A percentile compares a stretch with the other conserved stretches of the same genome.
These are phyloP conservation scores for Keithomyces neogunnii DNA, from an alignment of 2,329 filamentous ascomycete species.

Conservation along the genomic window DNA sequence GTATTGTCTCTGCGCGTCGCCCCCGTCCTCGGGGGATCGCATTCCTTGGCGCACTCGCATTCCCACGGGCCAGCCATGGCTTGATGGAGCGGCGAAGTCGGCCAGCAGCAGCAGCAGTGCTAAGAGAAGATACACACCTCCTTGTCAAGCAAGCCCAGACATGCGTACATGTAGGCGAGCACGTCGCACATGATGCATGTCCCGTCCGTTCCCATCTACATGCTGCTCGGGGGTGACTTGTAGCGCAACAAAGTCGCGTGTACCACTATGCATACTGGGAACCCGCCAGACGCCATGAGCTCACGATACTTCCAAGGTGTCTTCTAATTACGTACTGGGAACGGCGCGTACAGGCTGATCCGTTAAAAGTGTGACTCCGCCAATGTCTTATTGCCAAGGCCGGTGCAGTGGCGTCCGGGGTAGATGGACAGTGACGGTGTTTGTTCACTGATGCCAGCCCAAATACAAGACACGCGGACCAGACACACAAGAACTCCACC, in stretches of 20 bases:
- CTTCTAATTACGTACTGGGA: conserved; percentile 1
- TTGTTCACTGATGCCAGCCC: background rate
- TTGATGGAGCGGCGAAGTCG: background rate
- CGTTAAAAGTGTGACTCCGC: background rate
- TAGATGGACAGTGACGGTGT: background rate
- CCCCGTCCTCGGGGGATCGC: background rate
- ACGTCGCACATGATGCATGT: background rate
- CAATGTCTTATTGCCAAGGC: conserved; percentile 1
- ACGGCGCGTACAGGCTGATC: background rate
- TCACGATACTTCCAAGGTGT: background rate
- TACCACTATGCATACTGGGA: background rate
- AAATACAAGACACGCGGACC: background rate
- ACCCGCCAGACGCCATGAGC: conserved; percentile 1
- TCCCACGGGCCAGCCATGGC: background rate
- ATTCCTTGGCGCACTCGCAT: background rate
- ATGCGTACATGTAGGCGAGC: background rate
- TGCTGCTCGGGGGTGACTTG: background rate
- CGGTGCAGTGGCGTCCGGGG: conserved; percentile 5
- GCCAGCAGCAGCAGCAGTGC: background rate
- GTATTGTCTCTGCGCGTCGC: background rate
- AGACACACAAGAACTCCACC: background rate
- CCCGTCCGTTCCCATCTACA: too few species aligned
- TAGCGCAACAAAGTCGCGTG: background rate
- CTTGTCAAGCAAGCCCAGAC: background rate
- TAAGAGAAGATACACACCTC: background rate